Conservation (phyloP, 805 yeast species). For the Wickerhamiella qilinensis region DNA sequence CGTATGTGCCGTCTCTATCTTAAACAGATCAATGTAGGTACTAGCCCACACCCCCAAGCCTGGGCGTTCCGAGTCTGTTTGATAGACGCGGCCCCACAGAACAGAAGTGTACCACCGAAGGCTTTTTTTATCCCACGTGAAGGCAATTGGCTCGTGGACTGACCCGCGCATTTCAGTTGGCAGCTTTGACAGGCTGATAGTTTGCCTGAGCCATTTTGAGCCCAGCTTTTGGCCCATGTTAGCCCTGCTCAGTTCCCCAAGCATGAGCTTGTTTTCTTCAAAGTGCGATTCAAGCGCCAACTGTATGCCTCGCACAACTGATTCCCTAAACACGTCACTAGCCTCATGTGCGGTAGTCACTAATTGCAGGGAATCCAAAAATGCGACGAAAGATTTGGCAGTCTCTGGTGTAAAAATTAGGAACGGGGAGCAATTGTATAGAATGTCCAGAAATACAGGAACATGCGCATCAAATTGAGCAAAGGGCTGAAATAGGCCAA, state of each 20-base stretch:
- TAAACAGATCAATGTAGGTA: constrained; percentile 36
- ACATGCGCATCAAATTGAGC: constrained; percentile 4
- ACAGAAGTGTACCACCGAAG: constrained; percentile 65
- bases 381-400: not conserved
- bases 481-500: constrained; percentile 1
- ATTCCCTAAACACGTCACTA: not conserved
- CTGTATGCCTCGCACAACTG: not conserved
- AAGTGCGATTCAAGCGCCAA: not conserved
- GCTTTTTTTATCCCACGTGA: constrained; percentile 46
- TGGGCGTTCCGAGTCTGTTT: constrained; percentile 4
- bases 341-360: not conserved
- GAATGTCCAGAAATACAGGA: constrained; percentile 10
- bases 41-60: constrained; percentile 36
- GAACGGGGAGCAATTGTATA: constrained; percentile 12
- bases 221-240: not conserved
- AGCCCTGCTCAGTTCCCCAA: not conserved
- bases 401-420: constrained; percentile 2
- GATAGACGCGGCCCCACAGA: constrained; percentile 38
- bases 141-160: constrained; percentile 13
- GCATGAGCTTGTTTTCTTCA: not conserved
- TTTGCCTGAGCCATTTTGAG: not conserved
- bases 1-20: constrained; percentile 26
- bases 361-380: not conserved
- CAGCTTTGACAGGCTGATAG: not conserved
- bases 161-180: not conserved